Evolutionary conservation across 306 rosid genomes (phyloP), one percentile per base, ranked within the genome.

Genomic region (Lablab purpureus): DNA sequence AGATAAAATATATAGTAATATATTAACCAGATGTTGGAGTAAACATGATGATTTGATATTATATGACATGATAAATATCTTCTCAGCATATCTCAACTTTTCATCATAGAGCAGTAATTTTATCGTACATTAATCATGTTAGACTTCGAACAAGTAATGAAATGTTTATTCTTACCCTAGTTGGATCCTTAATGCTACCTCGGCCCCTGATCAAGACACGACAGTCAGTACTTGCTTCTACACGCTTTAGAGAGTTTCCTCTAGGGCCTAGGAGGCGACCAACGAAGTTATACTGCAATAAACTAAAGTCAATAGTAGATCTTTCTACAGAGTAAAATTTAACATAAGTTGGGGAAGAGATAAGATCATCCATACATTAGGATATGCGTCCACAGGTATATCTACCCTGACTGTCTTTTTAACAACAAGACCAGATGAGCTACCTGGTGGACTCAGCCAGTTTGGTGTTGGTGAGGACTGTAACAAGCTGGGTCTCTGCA

Each of bases 201-300:
- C 92, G 92, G 55, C 99, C 99, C 87, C 99, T 90, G 84, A 96
- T 96, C 88, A 96, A 83, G 81, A 96, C 99, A 80, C 98, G 99
- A 34, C 98, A 96, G 14, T 91, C 99, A 0, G 99, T 96, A 71
- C 75, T 93, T 49, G 89, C 97, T 89, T 96, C 99, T 73, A 96
- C 98, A 55, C 99, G 92, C 91, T 96, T 96, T 28, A 96, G 91
- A 77, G 99, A 96, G 90, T 96, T 96, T 32, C 99, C 99, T 80
- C 99, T 89, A 21, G 99, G 99, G 63, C 99, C 99, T 63, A 96
- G 92, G 75, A 96, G 95, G 70, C 98, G 98, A 63, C 99, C 99
- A 62, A 96, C 99, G 81, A 96, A 96, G 86, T 96, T 96, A 77
- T 69, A 96, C 99, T 96, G 89, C 87, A 77, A 69, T 32, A 59